A percentile compares a stretch with the other conserved stretches of the same genome.
phyloP scores from a whole-genome alignment of 129 eudicot species.

The Tanacetum coccineum region DNA sequence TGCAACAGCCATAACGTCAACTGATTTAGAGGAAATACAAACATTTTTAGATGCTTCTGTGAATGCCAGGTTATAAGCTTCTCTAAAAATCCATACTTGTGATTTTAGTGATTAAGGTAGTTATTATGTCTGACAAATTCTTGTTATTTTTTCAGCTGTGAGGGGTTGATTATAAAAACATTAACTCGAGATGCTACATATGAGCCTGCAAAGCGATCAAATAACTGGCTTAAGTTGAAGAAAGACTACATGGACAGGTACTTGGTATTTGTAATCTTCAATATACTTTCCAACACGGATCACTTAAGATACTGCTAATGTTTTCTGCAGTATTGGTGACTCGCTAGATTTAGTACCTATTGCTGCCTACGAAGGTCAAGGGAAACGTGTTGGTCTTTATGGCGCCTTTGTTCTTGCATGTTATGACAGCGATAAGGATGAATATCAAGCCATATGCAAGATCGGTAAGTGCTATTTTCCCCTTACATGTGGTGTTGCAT shows the following conservation, averaged over 20 bases:
- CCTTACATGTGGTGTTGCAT: background rate
- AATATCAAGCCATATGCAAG: too few species aligned
- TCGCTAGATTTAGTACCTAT: conserved; percentile 92
- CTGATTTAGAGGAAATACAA: conserved; percentile 88
- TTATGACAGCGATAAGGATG: too few species aligned
- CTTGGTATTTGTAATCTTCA: background rate
- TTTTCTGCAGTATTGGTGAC: conserved; percentile 76
- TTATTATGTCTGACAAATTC: too few species aligned
- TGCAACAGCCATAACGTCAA: conserved; percentile 76
- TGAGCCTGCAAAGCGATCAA: conserved; percentile 90
- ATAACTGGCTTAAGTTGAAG: conserved; percentile 91
- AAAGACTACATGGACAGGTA: conserved; percentile 97
- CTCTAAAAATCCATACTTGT: background rate
- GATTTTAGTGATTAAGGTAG: background rate
- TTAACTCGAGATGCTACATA: conserved; percentile 78
- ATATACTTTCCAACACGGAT: conserved; percentile 1
- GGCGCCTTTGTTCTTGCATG: too few species aligned
- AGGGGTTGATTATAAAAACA: conserved; percentile 93
- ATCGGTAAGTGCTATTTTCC: too few species aligned
- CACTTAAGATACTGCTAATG: background rate
- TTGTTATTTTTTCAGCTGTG: conserved; percentile 49
- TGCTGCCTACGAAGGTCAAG: conserved; percentile 91
- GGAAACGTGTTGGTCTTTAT: too few species aligned
- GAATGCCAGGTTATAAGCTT: conserved; percentile 51
- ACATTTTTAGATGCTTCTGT: conserved; percentile 82